phyloP scores from a whole-genome alignment of 2,329 filamentous ascomycete species.

The Aspergillus aculeatinus region DNA sequence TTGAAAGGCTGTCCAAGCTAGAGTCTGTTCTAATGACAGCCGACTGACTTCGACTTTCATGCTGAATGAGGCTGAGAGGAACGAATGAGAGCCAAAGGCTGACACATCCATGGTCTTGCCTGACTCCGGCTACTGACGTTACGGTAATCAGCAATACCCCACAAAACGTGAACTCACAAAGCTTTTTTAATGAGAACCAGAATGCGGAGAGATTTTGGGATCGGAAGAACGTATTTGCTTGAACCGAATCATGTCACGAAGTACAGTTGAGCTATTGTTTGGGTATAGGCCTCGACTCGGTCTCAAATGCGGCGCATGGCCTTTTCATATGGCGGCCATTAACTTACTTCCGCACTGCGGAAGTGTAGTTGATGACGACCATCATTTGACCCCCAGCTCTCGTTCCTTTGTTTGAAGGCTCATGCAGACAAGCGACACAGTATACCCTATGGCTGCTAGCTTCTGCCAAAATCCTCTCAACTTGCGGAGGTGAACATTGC shows the following conservation, averaged over 20 bases:
- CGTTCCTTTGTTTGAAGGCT: too few species aligned
- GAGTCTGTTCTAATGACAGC: too few species aligned
- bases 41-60: background rate
- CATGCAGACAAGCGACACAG: too few species aligned
- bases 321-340: background rate
- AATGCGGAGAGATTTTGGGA: background rate
- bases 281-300: background rate
- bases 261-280: background rate
- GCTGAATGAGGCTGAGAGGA: background rate
- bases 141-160: background rate
- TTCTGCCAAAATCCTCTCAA: too few species aligned
- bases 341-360: background rate
- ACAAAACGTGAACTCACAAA: background rate
- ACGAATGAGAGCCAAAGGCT: background rate
- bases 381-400: background rate
- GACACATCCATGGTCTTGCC: background rate
- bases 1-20: too few species aligned
- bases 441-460: too few species aligned
- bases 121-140: background rate
- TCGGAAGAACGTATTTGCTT: too few species aligned
- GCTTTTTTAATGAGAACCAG: background rate
- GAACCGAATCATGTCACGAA: too few species aligned
- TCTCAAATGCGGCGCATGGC: background rate
- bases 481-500: too few species aligned
- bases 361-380: background rate